Evolutionary conservation across 495 filamentous ascomycete species (phyloP).

Genomic region (Glarea lozoyensis): DNA sequence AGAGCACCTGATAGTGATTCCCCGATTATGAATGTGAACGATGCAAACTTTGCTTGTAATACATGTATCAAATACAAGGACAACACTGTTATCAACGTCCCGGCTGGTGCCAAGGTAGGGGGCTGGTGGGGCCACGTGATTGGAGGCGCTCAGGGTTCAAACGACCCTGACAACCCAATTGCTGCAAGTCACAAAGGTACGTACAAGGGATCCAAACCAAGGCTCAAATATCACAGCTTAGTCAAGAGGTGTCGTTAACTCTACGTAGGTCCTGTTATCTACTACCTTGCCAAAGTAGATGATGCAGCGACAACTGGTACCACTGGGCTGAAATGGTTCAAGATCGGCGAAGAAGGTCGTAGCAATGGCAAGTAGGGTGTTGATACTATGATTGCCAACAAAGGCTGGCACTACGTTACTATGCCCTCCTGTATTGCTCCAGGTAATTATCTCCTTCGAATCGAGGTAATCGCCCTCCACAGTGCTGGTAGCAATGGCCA

Average conservation of each 20-base stretch:
- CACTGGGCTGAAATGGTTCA: conserved; percentile 16
- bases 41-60: conserved; percentile 19
- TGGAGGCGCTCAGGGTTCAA: conserved; percentile 26
- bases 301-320: conserved; percentile 34
- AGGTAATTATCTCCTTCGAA: conserved; percentile 38
- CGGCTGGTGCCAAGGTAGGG: conserved; percentile 10
- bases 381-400: conserved; percentile 27
- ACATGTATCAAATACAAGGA: conserved; percentile 6
- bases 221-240: not conserved
- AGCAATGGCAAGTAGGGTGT: conserved; percentile 1
- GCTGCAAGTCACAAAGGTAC: conserved; percentile 28
- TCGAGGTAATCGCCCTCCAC: conserved; percentile 41
- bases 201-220: not conserved
- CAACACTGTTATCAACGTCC: conserved; percentile 4
- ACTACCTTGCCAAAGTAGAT: conserved; percentile 45
- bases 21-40: conserved; percentile 41
- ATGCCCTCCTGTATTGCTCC: conserved; percentile 33
- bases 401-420: conserved; percentile 34
- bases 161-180: conserved; percentile 44
- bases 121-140: conserved; percentile 11
- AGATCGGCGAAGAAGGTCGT: conserved; percentile 3
- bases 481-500: conserved; percentile 25
- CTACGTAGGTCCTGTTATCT: conserved; percentile 28
- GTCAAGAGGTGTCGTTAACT: not conserved
- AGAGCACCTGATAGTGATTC: conserved; percentile 44